A percentile compares a stretch with the other conserved stretches of the same genome.
Conservation (phyloP, 2,329 filamentous ascomycete species). For the Aspergillus brunneoviolaceus region DNA sequence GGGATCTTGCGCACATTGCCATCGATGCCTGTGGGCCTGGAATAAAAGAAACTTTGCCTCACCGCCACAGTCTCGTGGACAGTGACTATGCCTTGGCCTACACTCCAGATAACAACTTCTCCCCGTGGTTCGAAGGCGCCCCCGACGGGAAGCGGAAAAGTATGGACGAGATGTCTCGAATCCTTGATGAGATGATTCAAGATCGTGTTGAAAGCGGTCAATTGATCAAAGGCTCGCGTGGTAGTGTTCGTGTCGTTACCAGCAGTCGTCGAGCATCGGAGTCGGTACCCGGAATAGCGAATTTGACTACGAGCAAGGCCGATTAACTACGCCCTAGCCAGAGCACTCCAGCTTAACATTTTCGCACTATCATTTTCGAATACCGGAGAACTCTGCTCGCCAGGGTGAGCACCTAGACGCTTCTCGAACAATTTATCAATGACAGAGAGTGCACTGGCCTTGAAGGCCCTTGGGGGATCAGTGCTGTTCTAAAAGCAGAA, state of each 20-base stretch:
- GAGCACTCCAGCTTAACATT: neutral
- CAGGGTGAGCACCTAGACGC: neutral
- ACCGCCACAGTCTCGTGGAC: conserved; percentile 25
- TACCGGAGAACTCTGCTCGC: conserved; percentile 13
- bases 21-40: conserved; percentile 37
- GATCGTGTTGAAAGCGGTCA: conserved; percentile 77
- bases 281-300: conserved; percentile 25
- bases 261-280: conserved; percentile 39
- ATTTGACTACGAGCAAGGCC: conserved; percentile 25
- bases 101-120: conserved; percentile 30
- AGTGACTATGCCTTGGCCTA: conserved; percentile 28
- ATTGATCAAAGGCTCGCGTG: conserved; percentile 64
- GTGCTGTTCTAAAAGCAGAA: no score
- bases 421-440: neutral
- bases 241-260: conserved; percentile 62
- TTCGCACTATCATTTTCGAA: no score
- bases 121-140: conserved; percentile 31
- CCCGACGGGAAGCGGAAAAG: conserved; percentile 58
- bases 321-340: neutral
- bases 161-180: conserved; percentile 88
- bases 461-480: no score
- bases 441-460: no score
- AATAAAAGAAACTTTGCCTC: conserved; percentile 29
- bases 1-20: conserved; percentile 71
- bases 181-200: conserved; percentile 95